These are phyloP conservation scores for Populus trichocarpa DNA, from an alignment of 441 rosid species.

Conservation along the genomic window DNA sequence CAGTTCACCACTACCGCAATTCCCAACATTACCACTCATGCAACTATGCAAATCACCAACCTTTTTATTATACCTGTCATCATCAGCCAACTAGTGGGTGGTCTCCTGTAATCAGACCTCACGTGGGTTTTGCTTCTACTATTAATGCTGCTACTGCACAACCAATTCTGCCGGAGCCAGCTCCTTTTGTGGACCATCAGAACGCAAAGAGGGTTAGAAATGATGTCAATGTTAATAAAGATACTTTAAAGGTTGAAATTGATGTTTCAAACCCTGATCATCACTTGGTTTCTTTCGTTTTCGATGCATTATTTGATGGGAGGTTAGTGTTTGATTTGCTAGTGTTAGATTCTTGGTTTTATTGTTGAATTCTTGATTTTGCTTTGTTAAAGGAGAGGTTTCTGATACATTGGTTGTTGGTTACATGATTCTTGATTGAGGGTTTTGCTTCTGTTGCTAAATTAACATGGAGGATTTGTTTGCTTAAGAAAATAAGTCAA, in stretches of 20 bases:
- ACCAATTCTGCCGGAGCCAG: conserved; percentile 28
- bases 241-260: conserved; percentile 30
- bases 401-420: background rate
- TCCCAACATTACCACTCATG: conserved; percentile 35
- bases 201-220: conserved; percentile 83
- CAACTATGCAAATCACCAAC: conserved; percentile 38
- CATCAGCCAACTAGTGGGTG: conserved; percentile 38
- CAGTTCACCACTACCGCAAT: conserved; percentile 31
- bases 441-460: background rate
- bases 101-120: conserved; percentile 36
- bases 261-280: conserved; percentile 68
- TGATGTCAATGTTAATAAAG: conserved; percentile 79
- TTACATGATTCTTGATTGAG: background rate
- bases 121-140: conserved; percentile 4
- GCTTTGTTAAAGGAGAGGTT: background rate
- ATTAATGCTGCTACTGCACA: conserved; percentile 9
- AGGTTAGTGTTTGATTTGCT: conserved; percentile 39
- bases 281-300: conserved; percentile 74
- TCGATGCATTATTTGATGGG: conserved; percentile 83
- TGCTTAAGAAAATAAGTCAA: background rate
- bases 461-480: background rate
- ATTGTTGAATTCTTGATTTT: conserved; percentile 1
- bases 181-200: conserved; percentile 73
- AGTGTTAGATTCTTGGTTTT: background rate
- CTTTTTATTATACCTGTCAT: conserved; percentile 49